Conservation (phyloP, 192 early-diverging fungal species). For the Coemansia sp. region DNA sequence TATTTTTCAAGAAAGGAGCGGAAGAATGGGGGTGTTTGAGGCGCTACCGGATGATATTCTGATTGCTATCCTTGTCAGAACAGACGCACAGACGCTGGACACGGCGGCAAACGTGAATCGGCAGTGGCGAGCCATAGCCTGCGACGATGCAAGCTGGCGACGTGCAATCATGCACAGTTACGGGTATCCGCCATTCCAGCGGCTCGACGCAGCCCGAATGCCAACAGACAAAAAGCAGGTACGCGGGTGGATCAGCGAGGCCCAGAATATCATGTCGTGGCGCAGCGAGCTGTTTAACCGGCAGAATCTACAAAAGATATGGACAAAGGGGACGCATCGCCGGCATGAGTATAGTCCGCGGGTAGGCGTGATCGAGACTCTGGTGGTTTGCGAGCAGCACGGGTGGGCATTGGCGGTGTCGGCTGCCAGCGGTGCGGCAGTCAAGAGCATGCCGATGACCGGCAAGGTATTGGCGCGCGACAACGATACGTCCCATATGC, state of each 20-base stretch:
- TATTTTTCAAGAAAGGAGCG: too few relatives aligned
- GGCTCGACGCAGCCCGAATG: constrained; percentile 11
- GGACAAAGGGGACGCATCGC: constrained; percentile 8
- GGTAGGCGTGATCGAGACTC: constrained; percentile 16
- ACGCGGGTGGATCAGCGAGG: constrained; percentile 9
- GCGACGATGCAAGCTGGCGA: constrained; percentile 37
- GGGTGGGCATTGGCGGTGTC: constrained; percentile 39
- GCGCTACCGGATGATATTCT: constrained; percentile 30
- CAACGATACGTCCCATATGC: constrained; percentile 9
- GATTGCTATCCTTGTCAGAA: constrained; percentile 14
- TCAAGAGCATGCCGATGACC: constrained; percentile 11
- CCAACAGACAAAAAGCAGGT: background rate
- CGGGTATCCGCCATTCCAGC: constrained; percentile 17
- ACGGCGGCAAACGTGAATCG: constrained; percentile 20
- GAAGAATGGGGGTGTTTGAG: background rate
- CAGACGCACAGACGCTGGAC: constrained; percentile 17
- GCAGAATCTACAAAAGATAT: constrained; percentile 11
- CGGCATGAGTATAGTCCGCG: constrained; percentile 20
- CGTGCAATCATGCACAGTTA: constrained; percentile 18
- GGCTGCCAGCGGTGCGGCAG: background rate
- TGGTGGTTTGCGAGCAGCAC: constrained; percentile 22
- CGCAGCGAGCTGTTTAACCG: constrained; percentile 19
- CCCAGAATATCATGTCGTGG: background rate
- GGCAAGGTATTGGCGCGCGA: constrained; percentile 31
- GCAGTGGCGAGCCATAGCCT: constrained; percentile 19